A percentile compares a stretch with the other conserved stretches of the same genome.
Conservation (phyloP, 495 filamentous ascomycete genomes). For the Talaromyces nanjingensis region DNA sequence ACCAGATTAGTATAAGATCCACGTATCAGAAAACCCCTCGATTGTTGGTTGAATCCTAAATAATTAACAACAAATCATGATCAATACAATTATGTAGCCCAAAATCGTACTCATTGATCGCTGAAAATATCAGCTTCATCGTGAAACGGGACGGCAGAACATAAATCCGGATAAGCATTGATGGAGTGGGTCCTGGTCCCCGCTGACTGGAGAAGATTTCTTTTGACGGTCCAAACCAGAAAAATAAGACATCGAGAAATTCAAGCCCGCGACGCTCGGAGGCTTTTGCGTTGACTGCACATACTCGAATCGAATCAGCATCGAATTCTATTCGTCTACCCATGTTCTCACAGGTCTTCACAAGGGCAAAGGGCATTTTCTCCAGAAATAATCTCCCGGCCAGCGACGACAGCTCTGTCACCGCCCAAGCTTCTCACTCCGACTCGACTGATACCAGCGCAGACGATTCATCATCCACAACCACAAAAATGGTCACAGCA, state of each 20-base stretch:
- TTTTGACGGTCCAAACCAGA: not conserved
- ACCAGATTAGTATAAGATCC: not conserved
- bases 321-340: conserved; percentile 12
- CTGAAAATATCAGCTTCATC: not conserved
- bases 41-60: not conserved
- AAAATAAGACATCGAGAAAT: not conserved
- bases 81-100: not conserved
- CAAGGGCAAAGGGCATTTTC: conserved; percentile 38
- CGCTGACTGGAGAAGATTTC: not conserved
- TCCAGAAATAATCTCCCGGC: conserved; percentile 20
- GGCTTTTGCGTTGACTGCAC: not conserved
- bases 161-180: conserved; percentile 8
- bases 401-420: conserved; percentile 14
- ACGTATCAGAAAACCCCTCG: not conserved
- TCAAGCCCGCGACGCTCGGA: not conserved
- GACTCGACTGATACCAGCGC: conserved; percentile 4
- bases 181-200: not conserved
- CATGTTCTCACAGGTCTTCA: conserved; percentile 42
- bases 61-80: not conserved
- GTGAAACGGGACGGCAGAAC: not conserved
- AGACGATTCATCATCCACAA: conserved; percentile 5
- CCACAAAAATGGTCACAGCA: conserved; percentile 32
- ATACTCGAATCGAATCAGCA: not conserved
- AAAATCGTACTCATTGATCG: not conserved
- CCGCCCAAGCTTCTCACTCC: conserved; percentile 13